Conservation (phyloP, 2,329 filamentous ascomycete species). For the Alternaria angustiovoidea region DNA sequence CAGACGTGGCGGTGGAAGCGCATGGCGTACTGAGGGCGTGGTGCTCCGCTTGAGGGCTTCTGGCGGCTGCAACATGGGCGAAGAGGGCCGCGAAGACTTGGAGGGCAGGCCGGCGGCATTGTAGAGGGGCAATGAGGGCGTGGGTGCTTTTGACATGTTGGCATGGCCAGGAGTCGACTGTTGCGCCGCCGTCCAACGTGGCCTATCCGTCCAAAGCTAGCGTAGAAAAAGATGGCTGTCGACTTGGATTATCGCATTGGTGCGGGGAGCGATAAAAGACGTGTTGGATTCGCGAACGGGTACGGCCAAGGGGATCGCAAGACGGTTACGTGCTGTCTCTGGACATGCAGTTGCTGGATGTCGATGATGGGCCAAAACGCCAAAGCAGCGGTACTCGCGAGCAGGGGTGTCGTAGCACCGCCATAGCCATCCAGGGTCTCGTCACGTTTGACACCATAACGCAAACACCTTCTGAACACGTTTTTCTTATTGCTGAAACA, state of each 20-base stretch:
- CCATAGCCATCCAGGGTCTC: too few species aligned
- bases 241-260: constrained; percentile 36
- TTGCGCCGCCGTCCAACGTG: constrained; percentile 44
- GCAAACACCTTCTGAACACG: too few species aligned
- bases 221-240: constrained; percentile 4
- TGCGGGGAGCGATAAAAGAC: constrained; percentile 10
- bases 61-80: constrained; percentile 44
- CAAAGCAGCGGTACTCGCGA: constrained; percentile 28
- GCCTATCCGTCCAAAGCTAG: constrained; percentile 30
- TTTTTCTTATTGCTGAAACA: too few species aligned
- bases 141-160: constrained; percentile 69
- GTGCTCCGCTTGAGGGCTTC: constrained; percentile 38
- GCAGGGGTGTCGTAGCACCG: constrained; percentile 18
- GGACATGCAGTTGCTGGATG: constrained; percentile 19
- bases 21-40: constrained; percentile 40
- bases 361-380: constrained; percentile 32
- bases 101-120: constrained; percentile 53
- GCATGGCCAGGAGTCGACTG: constrained; percentile 54
- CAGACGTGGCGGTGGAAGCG: constrained; percentile 2
- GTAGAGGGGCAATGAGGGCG: constrained; percentile 66
- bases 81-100: constrained; percentile 37
- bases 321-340: constrained; percentile 20
- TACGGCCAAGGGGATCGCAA: constrained; percentile 1
- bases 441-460: neutral
- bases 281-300: constrained; percentile 10